Base-by-base conservation (phyloP, 73 alveolate species). In the Effrenium voratum region DNA sequence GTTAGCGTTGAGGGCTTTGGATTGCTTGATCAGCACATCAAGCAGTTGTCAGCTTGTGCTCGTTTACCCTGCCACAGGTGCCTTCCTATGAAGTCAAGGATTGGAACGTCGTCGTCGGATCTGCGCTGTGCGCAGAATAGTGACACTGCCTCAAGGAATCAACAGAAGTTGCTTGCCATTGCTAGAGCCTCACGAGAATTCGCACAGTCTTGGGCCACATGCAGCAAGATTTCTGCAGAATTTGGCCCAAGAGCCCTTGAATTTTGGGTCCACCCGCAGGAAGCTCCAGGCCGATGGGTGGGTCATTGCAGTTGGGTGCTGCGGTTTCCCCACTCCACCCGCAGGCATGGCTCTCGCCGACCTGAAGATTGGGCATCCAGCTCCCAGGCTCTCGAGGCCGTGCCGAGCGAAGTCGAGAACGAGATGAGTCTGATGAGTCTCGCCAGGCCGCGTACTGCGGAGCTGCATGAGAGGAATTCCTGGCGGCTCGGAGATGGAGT, bases 31-130 rank as follows among this genome's bases (percentile, higher is more conserved):
- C n/a, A n/a, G n/a, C n/a, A n/a, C n/a, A n/a, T n/a, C n/a, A n/a
- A n/a, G n/a, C n/a, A n/a, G n/a, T n/a, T n/a, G n/a, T n/a, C n/a
- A n/a, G n/a, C n/a, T n/a, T n/a, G n/a, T 15, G 10, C 38, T 72
- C 10, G 5, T 72, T 10, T 28, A 72, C n/a, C 45, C 38, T 72
- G 26, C 44, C 41, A 32, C 45, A 87, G 95, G 95, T 87, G 49
- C 95, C 95, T 1, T 87, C 95, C 95, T 87, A 87, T 26, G 84
- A 28, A 68, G 60, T 87, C 63, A 63, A 66, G 24, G 95, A 60
- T 50, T 87, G 95, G 95, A 87, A 87, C 95, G 95, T 87, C 66
- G 95, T 87, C 47, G 70, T 63, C 28, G 95, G 95, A 44, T 87
- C 84, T 28, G 95, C 95, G 72, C 0, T 87, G 82, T 77, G 76